Evolutionary conservation across 2,329 filamentous ascomycete genomes (phyloP).

Genomic region (Chaetomium olivaceum): DNA sequence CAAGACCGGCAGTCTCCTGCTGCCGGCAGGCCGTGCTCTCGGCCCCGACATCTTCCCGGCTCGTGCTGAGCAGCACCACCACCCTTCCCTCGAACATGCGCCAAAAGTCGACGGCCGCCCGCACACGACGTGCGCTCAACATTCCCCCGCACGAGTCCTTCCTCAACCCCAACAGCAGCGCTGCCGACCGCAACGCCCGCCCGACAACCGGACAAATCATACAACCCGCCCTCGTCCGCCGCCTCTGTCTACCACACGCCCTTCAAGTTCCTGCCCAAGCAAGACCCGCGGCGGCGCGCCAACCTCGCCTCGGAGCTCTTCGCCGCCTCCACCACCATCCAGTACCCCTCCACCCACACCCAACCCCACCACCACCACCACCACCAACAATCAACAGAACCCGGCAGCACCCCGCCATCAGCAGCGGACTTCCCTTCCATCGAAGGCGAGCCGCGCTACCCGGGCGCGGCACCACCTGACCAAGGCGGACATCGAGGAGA

Average conservation of each 20-base stretch:
- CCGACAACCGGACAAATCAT: conserved; percentile 46
- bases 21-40: conserved; percentile 23
- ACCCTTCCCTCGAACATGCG: conserved; percentile 41
- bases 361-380: neutral
- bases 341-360: conserved; percentile 19
- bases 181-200: conserved; percentile 31
- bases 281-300: conserved; percentile 54
- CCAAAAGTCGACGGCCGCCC: conserved; percentile 53
- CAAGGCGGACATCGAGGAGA: conserved; percentile 59
- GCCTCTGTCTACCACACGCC: conserved; percentile 64
- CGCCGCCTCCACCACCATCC: conserved; percentile 35
- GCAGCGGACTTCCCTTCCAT: conserved; percentile 26
- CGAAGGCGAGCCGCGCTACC: conserved; percentile 15
- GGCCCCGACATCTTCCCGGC: conserved; percentile 31
- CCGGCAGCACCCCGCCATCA: conserved; percentile 9
- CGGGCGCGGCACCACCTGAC: conserved; percentile 52
- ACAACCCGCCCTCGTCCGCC: conserved; percentile 51
- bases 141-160: conserved; percentile 63
- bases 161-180: conserved; percentile 37
- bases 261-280: conserved; percentile 63
- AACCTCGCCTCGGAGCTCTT: conserved; percentile 49
- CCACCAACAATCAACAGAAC: neutral
- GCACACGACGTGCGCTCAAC: conserved; percentile 59
- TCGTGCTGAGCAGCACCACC: conserved; percentile 22
- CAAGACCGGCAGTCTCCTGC: conserved; percentile 27